Evolutionary conservation across 2,329 filamentous ascomycete species (phyloP).

Genomic region (Thielaviopsis punctulata): DNA sequence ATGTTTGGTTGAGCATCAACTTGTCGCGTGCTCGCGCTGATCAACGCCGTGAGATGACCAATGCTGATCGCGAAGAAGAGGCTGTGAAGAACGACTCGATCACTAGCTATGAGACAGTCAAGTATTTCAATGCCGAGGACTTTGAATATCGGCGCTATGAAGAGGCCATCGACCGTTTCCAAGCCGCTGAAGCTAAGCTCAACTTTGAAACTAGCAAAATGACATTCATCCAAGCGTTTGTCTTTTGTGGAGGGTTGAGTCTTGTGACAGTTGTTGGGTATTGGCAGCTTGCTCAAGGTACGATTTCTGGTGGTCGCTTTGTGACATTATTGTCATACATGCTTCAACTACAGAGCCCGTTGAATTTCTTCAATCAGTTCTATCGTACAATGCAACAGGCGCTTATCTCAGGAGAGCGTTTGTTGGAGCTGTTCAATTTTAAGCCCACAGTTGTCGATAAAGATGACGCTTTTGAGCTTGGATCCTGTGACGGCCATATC

Average conservation of each 20-base stretch:
- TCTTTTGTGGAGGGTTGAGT: constrained; percentile 63
- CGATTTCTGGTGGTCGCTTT: constrained; percentile 52
- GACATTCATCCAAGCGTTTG: constrained; percentile 64
- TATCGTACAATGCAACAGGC: constrained; percentile 91
- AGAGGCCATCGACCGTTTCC: constrained; percentile 51
- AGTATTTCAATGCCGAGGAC: constrained; percentile 73
- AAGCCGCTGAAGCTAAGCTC: constrained; percentile 58
- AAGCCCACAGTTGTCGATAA: constrained; percentile 77
- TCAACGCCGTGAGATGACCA: constrained; percentile 84
- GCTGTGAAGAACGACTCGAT: constrained; percentile 98
- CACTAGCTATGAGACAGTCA: constrained; percentile 92
- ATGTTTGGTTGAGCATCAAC: constrained; percentile 88
- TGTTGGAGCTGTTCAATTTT: constrained; percentile 92
- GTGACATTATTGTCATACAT: constrained; percentile 60
- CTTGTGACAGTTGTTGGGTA: constrained; percentile 57
- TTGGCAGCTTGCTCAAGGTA: constrained; percentile 55
- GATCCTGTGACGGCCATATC: constrained; percentile 62
- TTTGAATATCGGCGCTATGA: constrained; percentile 64
- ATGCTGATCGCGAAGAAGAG: constrained; percentile 85
- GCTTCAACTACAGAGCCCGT: constrained; percentile 59
- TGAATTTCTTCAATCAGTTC: constrained; percentile 86
- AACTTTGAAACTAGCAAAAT: constrained; percentile 61
- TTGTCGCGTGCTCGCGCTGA: constrained; percentile 89
- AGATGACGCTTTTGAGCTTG: constrained; percentile 43
- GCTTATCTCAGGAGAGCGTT: constrained; percentile 91